These are phyloP conservation scores for Crassisporium funariophilum DNA, from an alignment of 768 basidiomycete genomes.

Conservation along the genomic window DNA sequence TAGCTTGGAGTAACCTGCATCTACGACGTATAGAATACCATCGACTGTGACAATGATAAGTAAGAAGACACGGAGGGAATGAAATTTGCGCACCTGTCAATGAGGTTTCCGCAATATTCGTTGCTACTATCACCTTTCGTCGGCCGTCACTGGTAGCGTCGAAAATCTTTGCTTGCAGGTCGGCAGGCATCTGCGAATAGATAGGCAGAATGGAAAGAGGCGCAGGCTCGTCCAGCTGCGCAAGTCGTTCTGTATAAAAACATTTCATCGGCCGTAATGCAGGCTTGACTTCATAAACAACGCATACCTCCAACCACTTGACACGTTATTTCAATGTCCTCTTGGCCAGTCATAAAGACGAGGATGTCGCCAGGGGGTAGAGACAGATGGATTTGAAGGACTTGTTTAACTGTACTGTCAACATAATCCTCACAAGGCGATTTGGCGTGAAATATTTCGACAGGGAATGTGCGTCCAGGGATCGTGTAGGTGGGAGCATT, in stretches of 20 bases:
- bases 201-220: slow-evolving; percentile 93
- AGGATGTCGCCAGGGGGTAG: slow-evolving; percentile 92
- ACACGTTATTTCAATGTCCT: slow-evolving; percentile 97
- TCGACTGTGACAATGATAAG: slow-evolving; percentile 61
- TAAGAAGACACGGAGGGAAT: slow-evolving; percentile 10
- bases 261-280: slow-evolving; percentile 5
- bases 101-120: slow-evolving; percentile 98
- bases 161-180: slow-evolving; percentile 97
- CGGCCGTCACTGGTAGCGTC: slow-evolving; percentile 92
- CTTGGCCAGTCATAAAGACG: slow-evolving; percentile 99
- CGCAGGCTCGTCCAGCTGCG: slow-evolving; percentile 88
- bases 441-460: slow-evolving; percentile 94
- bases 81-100: slow-evolving; percentile 66
- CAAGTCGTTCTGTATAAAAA: slow-evolving; percentile 75
- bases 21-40: slow-evolving; percentile 96
- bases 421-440: slow-evolving; percentile 99
- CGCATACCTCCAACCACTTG: slow-evolving; percentile 82
- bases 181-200: slow-evolving; percentile 99
- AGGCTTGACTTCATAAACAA: not conserved
- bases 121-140: slow-evolving; percentile 96
- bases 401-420: slow-evolving; percentile 96
- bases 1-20: slow-evolving; percentile 95
- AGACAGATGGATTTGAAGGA: slow-evolving; percentile 94
- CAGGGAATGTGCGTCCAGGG: slow-evolving; percentile 90
- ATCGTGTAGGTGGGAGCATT: slow-evolving; percentile 95